These are phyloP conservation scores for Amauroascus niger DNA, from an alignment of 2,329 filamentous ascomycete species.

Conservation along the genomic window DNA sequence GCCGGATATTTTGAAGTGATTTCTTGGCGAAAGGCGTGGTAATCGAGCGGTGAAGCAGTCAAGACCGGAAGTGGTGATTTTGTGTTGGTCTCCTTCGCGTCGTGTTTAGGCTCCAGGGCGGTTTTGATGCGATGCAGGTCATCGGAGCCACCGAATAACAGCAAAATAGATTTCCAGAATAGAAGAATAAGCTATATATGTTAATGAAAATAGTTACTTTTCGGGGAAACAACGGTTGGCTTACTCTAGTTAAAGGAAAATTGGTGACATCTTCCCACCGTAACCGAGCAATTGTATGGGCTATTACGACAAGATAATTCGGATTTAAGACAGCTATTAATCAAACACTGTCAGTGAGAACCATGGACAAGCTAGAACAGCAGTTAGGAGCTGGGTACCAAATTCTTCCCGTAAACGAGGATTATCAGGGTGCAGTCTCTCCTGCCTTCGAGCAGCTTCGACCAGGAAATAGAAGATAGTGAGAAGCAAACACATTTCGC, in stretches of 20 bases:
- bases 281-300: constrained; percentile 57
- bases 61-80: constrained; percentile 59
- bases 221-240: constrained; percentile 23
- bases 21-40: constrained; percentile 91
- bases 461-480: constrained; percentile 37
- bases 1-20: constrained; percentile 96
- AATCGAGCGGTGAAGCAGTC: constrained; percentile 87
- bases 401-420: constrained; percentile 14
- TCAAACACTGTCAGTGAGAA: constrained; percentile 22
- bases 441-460: constrained; percentile 34
- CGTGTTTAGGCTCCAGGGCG: constrained; percentile 49
- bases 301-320: constrained; percentile 60
- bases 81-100: constrained; percentile 47
- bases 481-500: constrained; percentile 36
- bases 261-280: constrained; percentile 56
- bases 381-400: constrained; percentile 13
- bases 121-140: constrained; percentile 66
- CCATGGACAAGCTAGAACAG: constrained; percentile 16
- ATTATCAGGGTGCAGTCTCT: constrained; percentile 16
- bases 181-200: constrained; percentile 59
- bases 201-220: neutral
- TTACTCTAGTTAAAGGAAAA: constrained; percentile 52
- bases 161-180: constrained; percentile 82
- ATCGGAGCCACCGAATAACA: constrained; percentile 70
- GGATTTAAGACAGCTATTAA: constrained; percentile 51